A percentile compares a stretch with the other conserved stretches of the same genome.
These are phyloP conservation scores for Neonothopanus nambi DNA, from an alignment of 1,284 basidiomycete species.

Conservation along the genomic window DNA sequence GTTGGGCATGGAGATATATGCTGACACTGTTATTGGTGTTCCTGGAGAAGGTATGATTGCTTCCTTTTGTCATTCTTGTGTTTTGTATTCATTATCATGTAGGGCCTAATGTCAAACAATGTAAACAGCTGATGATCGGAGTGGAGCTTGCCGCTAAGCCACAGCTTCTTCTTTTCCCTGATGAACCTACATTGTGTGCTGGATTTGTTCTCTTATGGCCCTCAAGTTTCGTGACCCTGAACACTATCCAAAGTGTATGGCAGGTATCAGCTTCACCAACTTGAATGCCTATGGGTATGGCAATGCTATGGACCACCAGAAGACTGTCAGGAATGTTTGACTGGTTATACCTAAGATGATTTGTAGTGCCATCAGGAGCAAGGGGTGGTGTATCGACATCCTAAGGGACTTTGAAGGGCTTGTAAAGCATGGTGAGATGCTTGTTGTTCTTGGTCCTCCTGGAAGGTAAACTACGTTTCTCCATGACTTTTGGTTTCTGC, in stretches of 20 bases:
- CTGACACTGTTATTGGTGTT: conserved; percentile 66
- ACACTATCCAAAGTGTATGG: conserved; percentile 30
- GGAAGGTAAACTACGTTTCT: conserved; percentile 25
- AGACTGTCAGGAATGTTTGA: conserved; percentile 43
- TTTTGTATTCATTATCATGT: neutral
- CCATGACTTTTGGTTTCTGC: neutral
- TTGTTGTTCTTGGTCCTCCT: conserved; percentile 54
- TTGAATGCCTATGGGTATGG: conserved; percentile 45
- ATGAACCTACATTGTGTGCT: conserved; percentile 61
- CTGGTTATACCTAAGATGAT: conserved; percentile 31
- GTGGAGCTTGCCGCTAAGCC: conserved; percentile 39
- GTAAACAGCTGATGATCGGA: conserved; percentile 58
- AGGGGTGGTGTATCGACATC: conserved; percentile 43
- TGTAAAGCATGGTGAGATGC: conserved; percentile 44
- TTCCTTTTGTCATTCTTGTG: neutral
- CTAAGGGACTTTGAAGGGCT: conserved; percentile 40
- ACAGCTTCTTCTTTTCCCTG: conserved; percentile 62
- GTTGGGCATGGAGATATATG: conserved; percentile 63
- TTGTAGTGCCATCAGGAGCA: conserved; percentile 31
- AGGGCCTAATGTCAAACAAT: conserved; percentile 49
- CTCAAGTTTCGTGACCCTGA: conserved; percentile 30
- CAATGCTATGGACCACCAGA: conserved; percentile 45
- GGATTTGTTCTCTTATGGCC: conserved; percentile 33
- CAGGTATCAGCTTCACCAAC: conserved; percentile 44
- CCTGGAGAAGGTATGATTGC: conserved; percentile 49